phyloP scores from a whole-genome alignment of 768 basidiomycete genomes.

The Lyophyllum semitale region DNA sequence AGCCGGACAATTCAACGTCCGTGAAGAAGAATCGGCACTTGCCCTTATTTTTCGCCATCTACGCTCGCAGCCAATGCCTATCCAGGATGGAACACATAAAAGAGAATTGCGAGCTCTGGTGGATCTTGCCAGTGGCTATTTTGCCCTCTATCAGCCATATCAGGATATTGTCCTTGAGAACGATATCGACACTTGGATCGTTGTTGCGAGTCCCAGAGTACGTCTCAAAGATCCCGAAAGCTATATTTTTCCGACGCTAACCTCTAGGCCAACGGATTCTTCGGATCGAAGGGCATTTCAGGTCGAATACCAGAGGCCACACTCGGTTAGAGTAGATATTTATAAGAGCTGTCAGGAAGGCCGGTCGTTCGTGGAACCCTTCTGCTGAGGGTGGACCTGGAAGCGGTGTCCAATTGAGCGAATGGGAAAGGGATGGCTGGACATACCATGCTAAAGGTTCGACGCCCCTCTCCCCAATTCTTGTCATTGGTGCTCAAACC shows the following conservation, averaged over 20 bases:
- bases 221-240: constrained; percentile 12
- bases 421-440: constrained; percentile 91
- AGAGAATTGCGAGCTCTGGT: constrained; percentile 41
- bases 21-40: constrained; percentile 79
- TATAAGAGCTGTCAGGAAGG: constrained; percentile 60
- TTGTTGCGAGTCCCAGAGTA: constrained; percentile 88
- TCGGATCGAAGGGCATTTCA: constrained; percentile 85
- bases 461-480: constrained; percentile 4
- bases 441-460: constrained; percentile 98
- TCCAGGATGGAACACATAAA: constrained; percentile 26
- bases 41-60: constrained; percentile 48
- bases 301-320: constrained; percentile 95
- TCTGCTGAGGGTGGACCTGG: constrained; percentile 24
- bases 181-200: constrained; percentile 64
- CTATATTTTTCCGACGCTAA: not conserved
- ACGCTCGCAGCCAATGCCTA: not conserved
- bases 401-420: constrained; percentile 67
- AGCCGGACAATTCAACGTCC: constrained; percentile 83
- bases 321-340: constrained; percentile 86
- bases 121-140: constrained; percentile 95
- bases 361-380: constrained; percentile 41
- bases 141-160: constrained; percentile 82
- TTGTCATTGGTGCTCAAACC: not conserved
- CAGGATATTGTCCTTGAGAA: constrained; percentile 67
- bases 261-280: constrained; percentile 92